These are phyloP conservation scores for Crucibulum laeve DNA, from an alignment of 768 basidiomycete genomes.

Conservation along the genomic window DNA sequence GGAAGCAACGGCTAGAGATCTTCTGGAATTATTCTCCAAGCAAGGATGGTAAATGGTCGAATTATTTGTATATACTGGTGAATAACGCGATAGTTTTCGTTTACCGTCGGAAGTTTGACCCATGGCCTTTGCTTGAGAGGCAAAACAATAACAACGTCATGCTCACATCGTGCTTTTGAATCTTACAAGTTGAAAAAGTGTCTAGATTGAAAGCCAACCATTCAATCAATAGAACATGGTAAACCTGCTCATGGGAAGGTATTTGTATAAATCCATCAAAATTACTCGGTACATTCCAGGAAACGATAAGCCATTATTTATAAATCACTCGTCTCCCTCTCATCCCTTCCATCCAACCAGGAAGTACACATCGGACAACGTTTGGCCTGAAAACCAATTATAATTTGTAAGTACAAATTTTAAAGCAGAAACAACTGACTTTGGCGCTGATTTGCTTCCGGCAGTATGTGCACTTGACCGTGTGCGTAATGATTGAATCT, in stretches of 20 bases:
- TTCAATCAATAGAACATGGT: no score
- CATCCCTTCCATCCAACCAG: slow-evolving; percentile 39
- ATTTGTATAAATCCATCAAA: no score
- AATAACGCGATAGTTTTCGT: no score
- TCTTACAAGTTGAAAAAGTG: no score
- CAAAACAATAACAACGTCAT: no score
- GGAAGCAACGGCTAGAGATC: background rate
- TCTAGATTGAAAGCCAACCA: no score
- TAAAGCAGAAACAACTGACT: slow-evolving; percentile 17
- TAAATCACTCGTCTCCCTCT: slow-evolving; percentile 21
- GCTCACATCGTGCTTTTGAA: no score
- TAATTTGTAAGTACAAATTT: background rate
- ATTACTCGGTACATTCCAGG: no score
- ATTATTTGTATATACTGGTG: no score
- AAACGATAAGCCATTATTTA: background rate
- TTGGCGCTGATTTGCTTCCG: slow-evolving; percentile 37
- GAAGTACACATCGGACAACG: slow-evolving; percentile 37
- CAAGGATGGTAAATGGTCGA: background rate
- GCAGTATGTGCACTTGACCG: slow-evolving; percentile 35
- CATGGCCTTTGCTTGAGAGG: no score
- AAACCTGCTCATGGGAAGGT: no score
- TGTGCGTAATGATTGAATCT: slow-evolving; percentile 37
- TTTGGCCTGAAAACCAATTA: slow-evolving; percentile 19
- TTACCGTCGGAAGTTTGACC: no score
- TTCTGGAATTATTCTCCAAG: background rate